Base-by-base conservation (phyloP, 495 filamentous ascomycete genomes). In the Aspergillus carlsbadensis region DNA sequence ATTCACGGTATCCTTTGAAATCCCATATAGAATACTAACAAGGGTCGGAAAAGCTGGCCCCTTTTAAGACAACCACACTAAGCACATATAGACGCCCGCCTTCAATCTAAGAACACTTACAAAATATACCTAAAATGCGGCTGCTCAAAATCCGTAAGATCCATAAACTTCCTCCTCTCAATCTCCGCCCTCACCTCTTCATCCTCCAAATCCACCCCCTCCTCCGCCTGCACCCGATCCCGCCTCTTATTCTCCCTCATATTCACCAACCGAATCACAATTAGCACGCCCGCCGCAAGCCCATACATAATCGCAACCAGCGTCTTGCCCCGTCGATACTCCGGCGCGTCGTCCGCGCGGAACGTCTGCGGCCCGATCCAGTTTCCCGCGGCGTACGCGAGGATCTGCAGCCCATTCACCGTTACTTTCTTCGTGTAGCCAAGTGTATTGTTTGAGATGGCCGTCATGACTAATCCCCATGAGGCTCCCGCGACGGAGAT, bases 391-490 rank as follows among this genome's bases (percentile, higher is more conserved):
- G 84, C 87, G 56, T 87, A 88, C 1, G 75, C 79, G 39, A 88
- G 84, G n/a, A 91, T 67, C 55, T 87, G 88, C 48, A 91, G 65
- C 0, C 85, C 86, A 0, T 85, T 85, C 1, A 88, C 82, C 0
- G 86, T 89, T 0, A 86, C 89, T 68, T 89, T 89, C 72, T 89
- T 89, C 10, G 87, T 89, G 65, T 87, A 89, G 15, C 87, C 86
- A 0, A 86, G 84, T 6, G 89, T 81, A 57, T 90, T 89, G 18
- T 79, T 82, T 0, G 78, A 79, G 41, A 88, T 73, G 1, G 82
- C 80, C 22, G 76, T 43, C 11, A 78, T 57, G 1, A 73, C 72
- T 1, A 76, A 69, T 26, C 76, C 75, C 71, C 68, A 40, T 14
- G 82, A 85, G 2, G 86, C 76, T 47, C 69, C 74, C 7, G 82